Percentiles rank a stretch among this genome's conserved stretches.
These are phyloP conservation scores for Salix arbutifolia DNA, from an alignment of 345 rosid genomes.

Conservation along the genomic window DNA sequence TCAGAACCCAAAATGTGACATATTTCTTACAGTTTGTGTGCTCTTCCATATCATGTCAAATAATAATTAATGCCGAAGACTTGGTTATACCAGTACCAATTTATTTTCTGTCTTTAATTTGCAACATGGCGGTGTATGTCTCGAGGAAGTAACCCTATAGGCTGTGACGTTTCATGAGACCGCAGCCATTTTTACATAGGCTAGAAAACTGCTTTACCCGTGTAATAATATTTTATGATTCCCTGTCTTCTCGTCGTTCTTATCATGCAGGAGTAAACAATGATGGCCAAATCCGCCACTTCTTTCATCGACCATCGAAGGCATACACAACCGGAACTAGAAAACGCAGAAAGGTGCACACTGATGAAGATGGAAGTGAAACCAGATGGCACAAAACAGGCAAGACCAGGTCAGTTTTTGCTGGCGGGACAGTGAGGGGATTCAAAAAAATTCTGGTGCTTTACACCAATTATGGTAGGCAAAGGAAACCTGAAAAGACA, in stretches of 20 bases:
- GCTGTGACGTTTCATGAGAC: neutral
- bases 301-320: conserved; percentile 87
- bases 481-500: conserved; percentile 81
- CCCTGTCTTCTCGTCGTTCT: neutral
- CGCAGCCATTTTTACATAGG: neutral
- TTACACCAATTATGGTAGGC: conserved; percentile 84
- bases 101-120: neutral
- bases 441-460: conserved; percentile 86
- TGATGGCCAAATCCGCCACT: conserved; percentile 86
- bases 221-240: neutral
- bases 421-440: conserved; percentile 48
- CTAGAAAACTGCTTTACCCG: neutral
- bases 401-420: conserved; percentile 65
- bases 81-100: neutral
- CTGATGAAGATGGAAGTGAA: conserved; percentile 69
- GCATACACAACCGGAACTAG: conserved; percentile 93
- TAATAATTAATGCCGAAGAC: neutral
- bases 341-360: conserved; percentile 74
- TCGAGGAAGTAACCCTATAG: neutral
- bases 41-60: neutral
- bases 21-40: neutral
- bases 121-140: neutral
- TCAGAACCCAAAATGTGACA: neutral
- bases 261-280: conserved; percentile 61
- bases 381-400: conserved; percentile 98